Conservation (phyloP, 2,329 filamentous ascomycete species). For the Fusarium guadeloupense region DNA sequence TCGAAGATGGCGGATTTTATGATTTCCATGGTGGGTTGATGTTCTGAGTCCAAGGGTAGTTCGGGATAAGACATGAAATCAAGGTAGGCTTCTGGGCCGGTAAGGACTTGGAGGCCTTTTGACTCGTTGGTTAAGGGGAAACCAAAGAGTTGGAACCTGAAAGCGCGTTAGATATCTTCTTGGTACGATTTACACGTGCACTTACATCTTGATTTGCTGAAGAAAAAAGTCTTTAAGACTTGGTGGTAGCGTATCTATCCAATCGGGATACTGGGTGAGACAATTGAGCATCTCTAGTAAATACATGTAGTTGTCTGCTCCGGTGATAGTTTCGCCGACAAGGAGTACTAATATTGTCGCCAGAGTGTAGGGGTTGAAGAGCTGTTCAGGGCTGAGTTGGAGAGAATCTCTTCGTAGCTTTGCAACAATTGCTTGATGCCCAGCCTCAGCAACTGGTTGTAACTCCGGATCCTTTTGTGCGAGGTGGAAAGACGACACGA, state of each 20-base stretch:
- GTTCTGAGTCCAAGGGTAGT: conserved; percentile 28
- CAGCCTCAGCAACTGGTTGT: conserved; percentile 45
- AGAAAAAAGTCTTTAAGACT: conserved; percentile 41
- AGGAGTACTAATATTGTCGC: conserved; percentile 51
- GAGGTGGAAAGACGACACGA: conserved; percentile 52
- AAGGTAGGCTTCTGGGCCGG: conserved; percentile 37
- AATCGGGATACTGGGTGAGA: conserved; percentile 37
- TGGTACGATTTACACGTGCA: rapidly evolving
- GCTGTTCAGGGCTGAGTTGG: conserved; percentile 37
- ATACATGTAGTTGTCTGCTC: conserved; percentile 50
- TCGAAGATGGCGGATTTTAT: conserved; percentile 41
- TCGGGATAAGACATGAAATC: conserved; percentile 42
- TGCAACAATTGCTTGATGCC: conserved; percentile 49
- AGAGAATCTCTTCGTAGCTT: conserved; percentile 48
- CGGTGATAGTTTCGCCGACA: conserved; percentile 54
- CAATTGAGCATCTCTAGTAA: conserved; percentile 50
- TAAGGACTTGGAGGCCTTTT: conserved; percentile 41
- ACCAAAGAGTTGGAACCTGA: conserved; percentile 46
- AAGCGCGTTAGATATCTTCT: not conserved
- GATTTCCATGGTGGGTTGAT: conserved; percentile 26
- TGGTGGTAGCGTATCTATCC: conserved; percentile 24
- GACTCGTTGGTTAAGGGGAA: conserved; percentile 41
- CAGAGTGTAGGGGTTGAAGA: conserved; percentile 50
- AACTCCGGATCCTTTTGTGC: conserved; percentile 46
- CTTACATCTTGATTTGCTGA: conserved; percentile 48